phyloP scores from a whole-genome alignment of 2,329 filamentous ascomycete genomes.

The Penicillium sp. region DNA sequence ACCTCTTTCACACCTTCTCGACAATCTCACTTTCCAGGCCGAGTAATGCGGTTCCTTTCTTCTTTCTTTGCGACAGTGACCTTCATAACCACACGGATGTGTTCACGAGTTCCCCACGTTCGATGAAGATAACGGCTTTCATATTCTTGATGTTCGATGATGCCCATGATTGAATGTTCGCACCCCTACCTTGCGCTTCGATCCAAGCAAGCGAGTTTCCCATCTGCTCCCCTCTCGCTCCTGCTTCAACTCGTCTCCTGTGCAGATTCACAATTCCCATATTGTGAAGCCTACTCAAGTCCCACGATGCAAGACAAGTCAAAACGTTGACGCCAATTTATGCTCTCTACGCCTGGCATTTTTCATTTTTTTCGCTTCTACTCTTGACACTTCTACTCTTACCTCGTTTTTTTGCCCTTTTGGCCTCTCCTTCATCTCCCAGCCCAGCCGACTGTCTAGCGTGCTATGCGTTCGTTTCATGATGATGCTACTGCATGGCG shows the following conservation, averaged over 20 bases:
- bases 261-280: conserved; percentile 2
- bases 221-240: neutral
- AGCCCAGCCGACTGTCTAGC: conserved; percentile 13
- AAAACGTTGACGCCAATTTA: conserved; percentile 12
- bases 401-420: no score
- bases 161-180: neutral
- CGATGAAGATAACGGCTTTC: conserved; percentile 18
- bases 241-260: conserved; percentile 1
- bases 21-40: neutral
- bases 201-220: conserved; percentile 1
- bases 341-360: conserved; percentile 12
- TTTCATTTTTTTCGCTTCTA: neutral
- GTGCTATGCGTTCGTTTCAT: conserved; percentile 5
- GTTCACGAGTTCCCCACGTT: conserved; percentile 21
- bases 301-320: conserved; percentile 11
- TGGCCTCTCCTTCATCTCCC: neutral
- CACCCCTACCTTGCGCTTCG: neutral
- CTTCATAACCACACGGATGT: conserved; percentile 10
- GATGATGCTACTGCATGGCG: conserved; percentile 3
- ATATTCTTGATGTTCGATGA: conserved; percentile 4
- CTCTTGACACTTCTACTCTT: neutral
- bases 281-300: neutral
- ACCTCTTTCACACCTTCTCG: conserved; percentile 1
- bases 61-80: conserved; percentile 1
- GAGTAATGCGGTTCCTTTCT: neutral